A percentile compares a stretch with the other conserved stretches of the same genome.
These are phyloP conservation scores for Yarrowia sp. DNA, from an alignment of 805 yeast species.

Conservation along the genomic window DNA sequence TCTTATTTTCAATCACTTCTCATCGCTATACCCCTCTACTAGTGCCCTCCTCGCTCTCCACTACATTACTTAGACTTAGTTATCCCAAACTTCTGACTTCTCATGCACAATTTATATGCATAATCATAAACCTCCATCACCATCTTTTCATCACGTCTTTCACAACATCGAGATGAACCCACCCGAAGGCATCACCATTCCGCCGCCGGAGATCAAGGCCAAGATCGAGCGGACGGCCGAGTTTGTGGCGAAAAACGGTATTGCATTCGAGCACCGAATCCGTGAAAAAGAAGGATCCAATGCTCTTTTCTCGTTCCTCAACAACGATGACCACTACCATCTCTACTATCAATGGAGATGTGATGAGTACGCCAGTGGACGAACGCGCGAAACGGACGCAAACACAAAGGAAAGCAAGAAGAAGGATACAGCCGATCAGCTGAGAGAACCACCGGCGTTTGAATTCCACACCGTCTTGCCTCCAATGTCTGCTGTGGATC, in stretches of 20 bases:
- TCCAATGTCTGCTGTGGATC: slow-evolving; percentile 64
- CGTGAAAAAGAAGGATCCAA: slow-evolving; percentile 55
- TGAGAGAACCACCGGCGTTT: slow-evolving; percentile 46
- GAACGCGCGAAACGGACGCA: background rate
- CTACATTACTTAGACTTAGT: too few species aligned
- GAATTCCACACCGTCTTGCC: slow-evolving; percentile 49
- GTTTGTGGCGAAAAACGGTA: slow-evolving; percentile 73
- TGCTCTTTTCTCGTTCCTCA: slow-evolving; percentile 69
- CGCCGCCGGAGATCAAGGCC: slow-evolving; percentile 61
- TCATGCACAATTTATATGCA: slow-evolving; percentile 21
- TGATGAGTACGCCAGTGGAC: slow-evolving; percentile 45
- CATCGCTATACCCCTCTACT: too few species aligned
- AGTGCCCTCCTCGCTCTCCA: too few species aligned
- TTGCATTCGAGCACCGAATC: slow-evolving; percentile 65
- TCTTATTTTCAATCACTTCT: too few species aligned
- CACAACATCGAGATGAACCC: slow-evolving; percentile 42
- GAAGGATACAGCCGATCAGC: slow-evolving; percentile 31
- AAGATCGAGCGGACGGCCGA: slow-evolving; percentile 74
- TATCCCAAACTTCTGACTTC: too few species aligned
- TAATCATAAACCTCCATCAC: slow-evolving; percentile 32
- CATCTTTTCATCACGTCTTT: background rate
- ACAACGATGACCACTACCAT: slow-evolving; percentile 61
- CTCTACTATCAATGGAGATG: slow-evolving; percentile 63
- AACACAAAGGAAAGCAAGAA: background rate
- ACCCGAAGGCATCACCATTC: slow-evolving; percentile 55